A percentile compares a stretch with the other conserved stretches of the same genome.
Evolutionary conservation across 345 rosid genomes (phyloP).

Genomic region (Linum tenue): DNA sequence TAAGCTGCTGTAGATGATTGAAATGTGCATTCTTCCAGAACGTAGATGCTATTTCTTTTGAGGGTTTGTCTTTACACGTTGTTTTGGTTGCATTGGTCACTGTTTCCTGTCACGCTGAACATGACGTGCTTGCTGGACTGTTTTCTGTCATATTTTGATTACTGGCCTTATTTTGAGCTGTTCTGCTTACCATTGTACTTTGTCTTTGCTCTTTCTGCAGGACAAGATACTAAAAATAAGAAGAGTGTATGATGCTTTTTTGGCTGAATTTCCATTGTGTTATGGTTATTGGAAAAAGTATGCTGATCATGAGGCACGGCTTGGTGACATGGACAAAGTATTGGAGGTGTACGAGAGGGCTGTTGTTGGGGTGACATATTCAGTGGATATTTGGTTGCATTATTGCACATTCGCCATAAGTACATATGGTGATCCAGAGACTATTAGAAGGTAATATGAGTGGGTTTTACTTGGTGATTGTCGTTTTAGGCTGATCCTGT

Average conservation of each 20-base stretch:
- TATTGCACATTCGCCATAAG: slow-evolving; percentile 72
- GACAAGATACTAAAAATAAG: slow-evolving; percentile 70
- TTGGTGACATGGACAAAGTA: slow-evolving; percentile 84
- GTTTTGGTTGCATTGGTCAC: no score
- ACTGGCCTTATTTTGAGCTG: background rate
- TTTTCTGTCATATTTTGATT: no score
- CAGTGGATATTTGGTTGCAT: slow-evolving; percentile 96
- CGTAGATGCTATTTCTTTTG: no score
- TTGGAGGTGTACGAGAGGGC: slow-evolving; percentile 95
- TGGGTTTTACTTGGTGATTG: slow-evolving; percentile 15
- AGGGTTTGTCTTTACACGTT: no score
- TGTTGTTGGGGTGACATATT: slow-evolving; percentile 83
- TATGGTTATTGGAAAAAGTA: slow-evolving; percentile 99
- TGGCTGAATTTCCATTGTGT: slow-evolving; percentile 89
- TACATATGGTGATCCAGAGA: slow-evolving; percentile 90
- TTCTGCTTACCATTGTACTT: background rate
- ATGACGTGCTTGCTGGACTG: background rate
- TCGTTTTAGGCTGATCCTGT: slow-evolving; percentile 20
- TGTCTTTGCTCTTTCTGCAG: slow-evolving; percentile 30
- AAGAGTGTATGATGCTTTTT: slow-evolving; percentile 80
- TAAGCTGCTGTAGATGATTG: background rate
- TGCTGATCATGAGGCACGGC: slow-evolving; percentile 88
- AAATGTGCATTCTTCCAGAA: no score
- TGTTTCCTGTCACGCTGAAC: background rate
- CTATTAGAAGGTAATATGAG: slow-evolving; percentile 76